Evolutionary conservation across 2,329 filamentous ascomycete species (phyloP).

Genomic region (Ophiostoma himal-ulmi): DNA sequence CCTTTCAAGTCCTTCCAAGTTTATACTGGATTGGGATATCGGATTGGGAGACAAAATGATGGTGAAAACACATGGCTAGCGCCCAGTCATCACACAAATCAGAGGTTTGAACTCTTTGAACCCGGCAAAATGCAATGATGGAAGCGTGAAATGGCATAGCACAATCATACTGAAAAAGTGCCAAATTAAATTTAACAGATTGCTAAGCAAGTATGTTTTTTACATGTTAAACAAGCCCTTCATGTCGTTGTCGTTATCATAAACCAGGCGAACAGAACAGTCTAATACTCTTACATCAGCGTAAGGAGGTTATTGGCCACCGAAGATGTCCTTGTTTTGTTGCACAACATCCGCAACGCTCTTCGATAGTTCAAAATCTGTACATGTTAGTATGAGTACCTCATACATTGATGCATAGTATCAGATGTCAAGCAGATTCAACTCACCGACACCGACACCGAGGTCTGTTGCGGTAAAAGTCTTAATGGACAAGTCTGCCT

Average conservation of each 20-base stretch:
- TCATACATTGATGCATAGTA: not conserved
- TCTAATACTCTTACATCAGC: not conserved
- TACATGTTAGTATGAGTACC: not conserved
- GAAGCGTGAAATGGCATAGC: not conserved
- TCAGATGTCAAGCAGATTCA: not conserved
- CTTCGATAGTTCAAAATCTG: conserved; percentile 26
- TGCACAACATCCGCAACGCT: conserved; percentile 26
- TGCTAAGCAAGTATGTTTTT: not conserved
- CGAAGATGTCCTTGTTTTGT: conserved; percentile 22
- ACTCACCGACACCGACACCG: conserved; percentile 61
- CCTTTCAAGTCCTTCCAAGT: no score
- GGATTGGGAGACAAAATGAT: not conserved
- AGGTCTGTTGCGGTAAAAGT: conserved; percentile 65
- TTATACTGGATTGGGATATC: no score
- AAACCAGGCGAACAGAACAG: not conserved
- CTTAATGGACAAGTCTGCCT: conserved; percentile 64
- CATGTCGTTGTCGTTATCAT: conserved; percentile 11
- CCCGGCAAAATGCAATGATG: not conserved
- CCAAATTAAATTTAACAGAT: not conserved
- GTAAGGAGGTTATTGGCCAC: conserved; percentile 8
- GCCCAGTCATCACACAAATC: not conserved
- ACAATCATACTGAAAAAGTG: not conserved
- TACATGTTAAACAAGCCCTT: not conserved
- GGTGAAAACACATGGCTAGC: not conserved
- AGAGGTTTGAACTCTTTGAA: not conserved